phyloP scores from a whole-genome alignment of 1,284 basidiomycete species.

The Garcileccinum viscosum region DNA sequence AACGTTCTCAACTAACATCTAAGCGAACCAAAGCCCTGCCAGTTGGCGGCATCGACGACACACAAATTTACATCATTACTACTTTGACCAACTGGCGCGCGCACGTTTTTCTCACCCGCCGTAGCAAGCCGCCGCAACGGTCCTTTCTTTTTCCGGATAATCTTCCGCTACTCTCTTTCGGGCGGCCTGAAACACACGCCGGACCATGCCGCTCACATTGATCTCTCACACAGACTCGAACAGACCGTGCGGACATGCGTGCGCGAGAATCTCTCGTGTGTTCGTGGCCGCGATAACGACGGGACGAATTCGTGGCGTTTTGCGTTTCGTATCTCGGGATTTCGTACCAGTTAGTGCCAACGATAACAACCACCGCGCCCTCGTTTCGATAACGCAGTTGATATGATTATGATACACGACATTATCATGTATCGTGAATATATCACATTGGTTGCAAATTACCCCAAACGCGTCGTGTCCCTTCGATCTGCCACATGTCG shows the following conservation, averaged over 20 bases:
- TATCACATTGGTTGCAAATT: slow-evolving; percentile 15
- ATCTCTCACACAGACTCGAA: slow-evolving; percentile 14
- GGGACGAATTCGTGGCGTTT: neutral
- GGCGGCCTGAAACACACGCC: neutral
- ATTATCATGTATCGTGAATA: neutral
- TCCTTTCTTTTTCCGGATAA: neutral
- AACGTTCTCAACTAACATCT: neutral
- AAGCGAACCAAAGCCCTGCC: neutral
- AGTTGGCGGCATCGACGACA: neutral
- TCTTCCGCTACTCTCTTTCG: neutral
- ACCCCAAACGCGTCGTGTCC: slow-evolving; percentile 16
- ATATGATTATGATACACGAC: neutral
- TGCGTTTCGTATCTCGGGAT: neutral
- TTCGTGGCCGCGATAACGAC: slow-evolving; percentile 10
- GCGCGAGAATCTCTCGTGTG: neutral
- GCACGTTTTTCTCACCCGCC: slow-evolving; percentile 1
- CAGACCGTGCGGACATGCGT: slow-evolving; percentile 14
- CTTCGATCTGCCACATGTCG: neutral
- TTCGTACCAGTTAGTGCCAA: neutral
- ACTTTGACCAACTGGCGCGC: neutral
- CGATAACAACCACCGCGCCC: slow-evolving; percentile 1
- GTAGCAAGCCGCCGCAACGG: neutral
- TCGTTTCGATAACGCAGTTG: neutral
- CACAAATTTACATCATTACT: neutral
- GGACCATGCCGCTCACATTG: neutral